Evolutionary conservation across 768 basidiomycete genomes (phyloP), one percentile per base, ranked within the genome.

Genomic region (Suillus ampliporus): DNA sequence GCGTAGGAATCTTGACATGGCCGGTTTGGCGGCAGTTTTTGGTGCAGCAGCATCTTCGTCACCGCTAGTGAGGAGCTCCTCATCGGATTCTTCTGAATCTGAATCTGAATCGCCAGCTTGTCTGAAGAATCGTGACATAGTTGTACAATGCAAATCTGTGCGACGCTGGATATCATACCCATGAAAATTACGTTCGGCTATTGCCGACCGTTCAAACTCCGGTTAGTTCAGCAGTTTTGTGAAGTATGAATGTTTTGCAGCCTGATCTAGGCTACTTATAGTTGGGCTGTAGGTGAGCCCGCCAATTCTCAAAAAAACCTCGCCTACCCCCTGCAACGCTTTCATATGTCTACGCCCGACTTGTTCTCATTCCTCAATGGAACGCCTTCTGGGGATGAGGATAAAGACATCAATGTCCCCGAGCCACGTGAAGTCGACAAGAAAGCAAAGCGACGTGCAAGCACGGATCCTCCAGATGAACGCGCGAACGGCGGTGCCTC

Each of bases 51-150:
- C 81, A 61, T 86, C 87, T 62, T 92, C 91, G 59, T 88, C 92
- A 57, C 84, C 88, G 67, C 87, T 88, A 71, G 84, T 86, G 76
- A 93, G 86, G 60, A 84, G 79, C 74, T 89, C 86, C 79, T 92
- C 90, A 74, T 92, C 90, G 47, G 88, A 90, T 62, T 85, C 84
- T 64, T 88, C 87, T 46, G 86, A 83, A 53, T 89, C 89, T 17
- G 86, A 87, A 70, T 94, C 92, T 57, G 90, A 91, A 75, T 94
- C 91, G 75, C 86, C 89, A 64, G 86, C 91, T 80, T 88, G 85
- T 81, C 90, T 88, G 82, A 95, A 94, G 80, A 95, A 95, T 72
- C 92, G 87, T 64, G 93, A 94, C 92, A 95, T 94, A 67, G 63
- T 61, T 40, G 28, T 17, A 34, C 17, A 41, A 54, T 15, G 9